These are phyloP conservation scores for Cystoisospora suis DNA, from an alignment of 169 alveolate genomes.

Conservation along the genomic window DNA sequence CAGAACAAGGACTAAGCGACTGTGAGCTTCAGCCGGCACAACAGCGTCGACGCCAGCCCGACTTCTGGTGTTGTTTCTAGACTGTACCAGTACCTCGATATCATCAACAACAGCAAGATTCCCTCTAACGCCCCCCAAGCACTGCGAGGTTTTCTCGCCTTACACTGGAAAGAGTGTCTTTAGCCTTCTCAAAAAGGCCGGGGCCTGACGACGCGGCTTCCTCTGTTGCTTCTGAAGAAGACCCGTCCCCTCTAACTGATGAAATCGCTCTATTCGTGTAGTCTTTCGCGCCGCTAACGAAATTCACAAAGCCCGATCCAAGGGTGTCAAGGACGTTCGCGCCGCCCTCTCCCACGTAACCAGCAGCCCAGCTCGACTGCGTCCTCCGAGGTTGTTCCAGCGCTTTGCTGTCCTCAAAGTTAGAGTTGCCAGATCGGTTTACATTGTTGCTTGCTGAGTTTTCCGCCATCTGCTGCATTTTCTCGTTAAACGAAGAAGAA, in stretches of 20 bases:
- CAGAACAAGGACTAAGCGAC: no score
- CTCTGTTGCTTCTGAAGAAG: neutral
- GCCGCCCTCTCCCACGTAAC: conserved; percentile 39
- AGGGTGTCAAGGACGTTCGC: conserved; percentile 35
- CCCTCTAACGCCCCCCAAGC: no score
- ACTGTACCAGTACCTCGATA: no score
- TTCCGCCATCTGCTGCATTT: neutral
- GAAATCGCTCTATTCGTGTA: conserved; percentile 45
- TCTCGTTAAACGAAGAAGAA: neutral
- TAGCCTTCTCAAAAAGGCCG: conserved; percentile 47
- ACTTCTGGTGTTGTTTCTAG: no score
- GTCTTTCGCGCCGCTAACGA: conserved; percentile 57
- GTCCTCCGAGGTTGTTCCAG: no score
- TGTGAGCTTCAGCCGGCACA: no score
- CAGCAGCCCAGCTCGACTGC: neutral
- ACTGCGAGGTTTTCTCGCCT: no score
- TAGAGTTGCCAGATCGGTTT: neutral
- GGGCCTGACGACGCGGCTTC: conserved; percentile 45
- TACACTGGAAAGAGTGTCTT: conserved; percentile 52
- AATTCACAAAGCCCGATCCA: conserved; percentile 29
- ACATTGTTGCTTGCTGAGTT: neutral
- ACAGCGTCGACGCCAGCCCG: no score
- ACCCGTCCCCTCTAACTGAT: neutral
- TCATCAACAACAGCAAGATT: no score
- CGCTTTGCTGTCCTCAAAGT: no score